These are phyloP conservation scores for Parietichytrium sp. DNA, from an alignment of 108 stramenopile species.

Conservation along the genomic window DNA sequence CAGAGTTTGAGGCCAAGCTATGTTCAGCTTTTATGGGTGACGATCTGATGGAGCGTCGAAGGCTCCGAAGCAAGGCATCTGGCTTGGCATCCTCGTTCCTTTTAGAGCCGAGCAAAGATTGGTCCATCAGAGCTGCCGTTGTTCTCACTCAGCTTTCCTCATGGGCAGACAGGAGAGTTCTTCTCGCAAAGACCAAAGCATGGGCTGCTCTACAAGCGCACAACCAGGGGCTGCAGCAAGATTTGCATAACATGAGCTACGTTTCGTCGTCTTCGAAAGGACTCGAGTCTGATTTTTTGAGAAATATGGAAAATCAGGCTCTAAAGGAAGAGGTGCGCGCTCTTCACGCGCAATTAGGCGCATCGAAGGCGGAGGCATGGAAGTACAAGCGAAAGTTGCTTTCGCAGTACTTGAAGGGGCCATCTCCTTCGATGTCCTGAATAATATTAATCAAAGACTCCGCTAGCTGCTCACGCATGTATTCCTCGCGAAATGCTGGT, in stretches of 20 bases:
- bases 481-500: no score
- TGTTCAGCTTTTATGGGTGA: background rate
- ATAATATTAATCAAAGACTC: no score
- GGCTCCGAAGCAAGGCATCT: background rate
- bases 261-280: no score
- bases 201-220: no score
- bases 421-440: no score
- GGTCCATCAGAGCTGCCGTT: background rate
- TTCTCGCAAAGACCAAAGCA: background rate
- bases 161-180: background rate
- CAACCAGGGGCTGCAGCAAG: no score
- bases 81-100: background rate
- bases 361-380: constrained; percentile 39
- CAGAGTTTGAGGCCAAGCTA: background rate
- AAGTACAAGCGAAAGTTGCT: constrained; percentile 34
- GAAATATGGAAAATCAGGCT: constrained; percentile 17
- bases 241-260: no score
- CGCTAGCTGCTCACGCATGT: no score
- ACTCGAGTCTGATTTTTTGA: constrained; percentile 18
- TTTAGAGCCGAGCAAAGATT: background rate
- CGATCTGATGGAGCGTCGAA: no score
- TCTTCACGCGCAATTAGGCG: constrained; percentile 5
- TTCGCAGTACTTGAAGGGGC: background rate
- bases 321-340: constrained; percentile 15
- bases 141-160: background rate